phyloP scores from a whole-genome alignment of 345 rosid genomes.

The Linum trigynum region DNA sequence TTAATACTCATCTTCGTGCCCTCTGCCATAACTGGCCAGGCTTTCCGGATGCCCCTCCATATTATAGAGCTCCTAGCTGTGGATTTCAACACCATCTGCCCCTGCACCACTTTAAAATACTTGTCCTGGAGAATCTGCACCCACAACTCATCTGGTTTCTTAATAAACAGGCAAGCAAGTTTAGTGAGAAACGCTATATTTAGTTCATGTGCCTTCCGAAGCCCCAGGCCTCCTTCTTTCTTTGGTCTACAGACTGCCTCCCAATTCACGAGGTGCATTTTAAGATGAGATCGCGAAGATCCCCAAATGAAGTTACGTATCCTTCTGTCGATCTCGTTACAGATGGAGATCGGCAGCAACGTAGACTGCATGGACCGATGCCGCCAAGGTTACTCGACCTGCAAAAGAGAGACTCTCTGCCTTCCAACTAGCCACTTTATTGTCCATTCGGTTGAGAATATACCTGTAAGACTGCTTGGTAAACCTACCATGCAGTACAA shows the following conservation, averaged over 20 bases:
- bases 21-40: too few relatives aligned
- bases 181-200: background rate
- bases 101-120: too few relatives aligned
- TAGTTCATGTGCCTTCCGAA: background rate
- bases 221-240: background rate
- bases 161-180: background rate
- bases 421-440: background rate
- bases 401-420: background rate
- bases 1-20: too few relatives aligned
- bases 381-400: background rate
- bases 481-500: background rate
- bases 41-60: background rate
- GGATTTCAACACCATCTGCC: too few relatives aligned
- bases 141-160: background rate
- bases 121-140: too few relatives aligned
- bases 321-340: background rate
- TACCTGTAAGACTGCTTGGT: background rate
- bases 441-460: background rate
- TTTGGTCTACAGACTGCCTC: background rate
- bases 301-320: background rate
- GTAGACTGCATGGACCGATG: background rate
- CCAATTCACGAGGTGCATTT: background rate
- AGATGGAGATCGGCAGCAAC: background rate
- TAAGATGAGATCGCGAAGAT: background rate
- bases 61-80: background rate